These are phyloP conservation scores for Glomus cerebriforme DNA, from an alignment of 192 early-diverging fungal species.

Conservation along the genomic window DNA sequence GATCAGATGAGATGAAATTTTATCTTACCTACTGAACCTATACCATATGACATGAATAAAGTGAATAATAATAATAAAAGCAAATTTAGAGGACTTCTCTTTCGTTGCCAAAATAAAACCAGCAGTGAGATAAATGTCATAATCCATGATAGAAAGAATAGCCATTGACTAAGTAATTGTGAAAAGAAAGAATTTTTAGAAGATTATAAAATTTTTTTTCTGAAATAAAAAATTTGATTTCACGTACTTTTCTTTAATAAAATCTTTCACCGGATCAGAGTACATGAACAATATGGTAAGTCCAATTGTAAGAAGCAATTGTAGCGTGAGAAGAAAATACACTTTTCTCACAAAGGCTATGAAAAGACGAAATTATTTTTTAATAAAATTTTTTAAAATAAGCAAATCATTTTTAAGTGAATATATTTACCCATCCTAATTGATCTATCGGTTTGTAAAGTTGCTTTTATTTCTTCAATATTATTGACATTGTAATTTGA, in stretches of 20 bases:
- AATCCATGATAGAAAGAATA: constrained; percentile 27
- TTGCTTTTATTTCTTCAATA: background rate
- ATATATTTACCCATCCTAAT: constrained; percentile 22
- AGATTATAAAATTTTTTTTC: background rate
- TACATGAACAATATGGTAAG: constrained; percentile 10
- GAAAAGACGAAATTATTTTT: background rate
- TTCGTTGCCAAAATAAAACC: constrained; percentile 24
- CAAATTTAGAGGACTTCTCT: constrained; percentile 21
- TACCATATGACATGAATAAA: constrained; percentile 17
- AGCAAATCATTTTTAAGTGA: background rate
- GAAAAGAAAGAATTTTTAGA: background rate
- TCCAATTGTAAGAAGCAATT: background rate
- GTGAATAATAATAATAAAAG: constrained; percentile 18
- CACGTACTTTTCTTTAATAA: background rate
- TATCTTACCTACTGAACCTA: constrained; percentile 14
- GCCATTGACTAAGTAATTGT: background rate
- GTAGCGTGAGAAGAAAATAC: constrained; percentile 9
- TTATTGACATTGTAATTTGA: background rate
- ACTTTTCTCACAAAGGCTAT: constrained; percentile 32
- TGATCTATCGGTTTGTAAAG: constrained; percentile 14
- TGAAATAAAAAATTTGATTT: background rate
- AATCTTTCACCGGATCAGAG: background rate
- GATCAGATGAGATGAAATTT: background rate
- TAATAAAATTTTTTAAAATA: background rate
- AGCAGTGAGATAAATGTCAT: background rate